Conservation (phyloP, 768 basidiomycete species). For the Leccinum sublutescens region DNA sequence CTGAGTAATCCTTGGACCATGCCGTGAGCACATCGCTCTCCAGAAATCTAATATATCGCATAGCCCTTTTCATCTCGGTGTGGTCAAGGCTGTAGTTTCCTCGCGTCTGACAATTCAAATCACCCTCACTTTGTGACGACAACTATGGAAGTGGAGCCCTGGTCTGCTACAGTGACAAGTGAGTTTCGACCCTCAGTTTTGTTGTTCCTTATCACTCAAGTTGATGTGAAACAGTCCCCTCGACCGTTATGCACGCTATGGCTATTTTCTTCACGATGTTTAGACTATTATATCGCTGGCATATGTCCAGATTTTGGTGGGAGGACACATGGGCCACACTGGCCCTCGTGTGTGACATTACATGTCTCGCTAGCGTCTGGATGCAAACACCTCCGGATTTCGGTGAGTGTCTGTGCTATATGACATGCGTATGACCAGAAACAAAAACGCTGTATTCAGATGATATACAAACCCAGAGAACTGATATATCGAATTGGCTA, state of each 20-base stretch:
- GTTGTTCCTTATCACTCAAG: background rate
- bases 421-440: background rate
- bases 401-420: conserved; percentile 11
- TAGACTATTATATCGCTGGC: conserved; percentile 24
- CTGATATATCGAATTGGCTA: conserved; percentile 14
- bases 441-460: background rate
- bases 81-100: background rate
- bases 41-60: background rate
- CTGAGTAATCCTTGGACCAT: background rate
- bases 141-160: background rate
- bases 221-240: conserved; percentile 10
- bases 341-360: conserved; percentile 23
- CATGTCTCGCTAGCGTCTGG: conserved; percentile 23
- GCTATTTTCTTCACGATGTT: conserved; percentile 21
- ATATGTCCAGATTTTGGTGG: conserved; percentile 23
- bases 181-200: background rate
- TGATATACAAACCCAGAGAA: fast-evolving
- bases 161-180: conserved; percentile 16
- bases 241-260: conserved; percentile 15
- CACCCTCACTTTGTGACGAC: background rate
- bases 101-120: background rate
- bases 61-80: background rate
- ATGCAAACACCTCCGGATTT: background rate
- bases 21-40: conserved; percentile 1
- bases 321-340: conserved; percentile 27